Base-by-base conservation (phyloP, 1,284 basidiomycete genomes). In the Cronartium quercuum region DNA sequence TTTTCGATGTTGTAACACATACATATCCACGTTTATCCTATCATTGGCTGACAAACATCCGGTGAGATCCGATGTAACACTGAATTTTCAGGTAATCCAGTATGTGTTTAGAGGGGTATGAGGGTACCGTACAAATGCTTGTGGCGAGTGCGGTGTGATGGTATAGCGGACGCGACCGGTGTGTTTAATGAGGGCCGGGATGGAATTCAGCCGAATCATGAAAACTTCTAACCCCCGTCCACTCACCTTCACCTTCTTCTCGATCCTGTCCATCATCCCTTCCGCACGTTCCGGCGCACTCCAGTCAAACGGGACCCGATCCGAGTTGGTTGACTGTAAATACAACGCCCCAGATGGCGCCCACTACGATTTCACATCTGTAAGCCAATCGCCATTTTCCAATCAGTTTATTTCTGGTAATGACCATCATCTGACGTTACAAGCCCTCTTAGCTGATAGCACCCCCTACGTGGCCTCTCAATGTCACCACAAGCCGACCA, bases 281-380 rank as follows among this genome's bases (percentile, higher is more conserved):
- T 4, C 29, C 15, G n/a, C 51, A 13, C 51, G 29, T 21, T 55
- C 51, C 29, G 51, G 7, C 29, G n/a, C 51, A 55, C 51, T 24
- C 29, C 29, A 21, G 6, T 21, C 18, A 21, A 55, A n/a, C n/a
- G n/a, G 29, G 12, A 55, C n/a, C 29, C 15, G n/a, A n/a, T 6
- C 12, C 15, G 51, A 55, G 15, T 55, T 18, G 58, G 35, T 6
- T 41, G 60, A 70, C 44, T 70, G 68, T 15, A 62, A 51, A 41
- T 62, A 38, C 40, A 29, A 55, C 35, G n/a, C 13, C 38, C 35
- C 21, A 15, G 24, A 69, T 35, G 13, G 40, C n/a, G 7, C 68
- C 15, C 24, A 7, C 24, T 69, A 69, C 42, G 68, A 69, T 60
- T 44, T 69, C 21, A 61, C 37, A 55, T 40, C 57, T 5, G 67